Percentiles rank a stretch among this genome's conserved stretches.
These are phyloP conservation scores for Raffaelea arxii DNA, from an alignment of 2,329 filamentous ascomycete species.

Conservation along the genomic window DNA sequence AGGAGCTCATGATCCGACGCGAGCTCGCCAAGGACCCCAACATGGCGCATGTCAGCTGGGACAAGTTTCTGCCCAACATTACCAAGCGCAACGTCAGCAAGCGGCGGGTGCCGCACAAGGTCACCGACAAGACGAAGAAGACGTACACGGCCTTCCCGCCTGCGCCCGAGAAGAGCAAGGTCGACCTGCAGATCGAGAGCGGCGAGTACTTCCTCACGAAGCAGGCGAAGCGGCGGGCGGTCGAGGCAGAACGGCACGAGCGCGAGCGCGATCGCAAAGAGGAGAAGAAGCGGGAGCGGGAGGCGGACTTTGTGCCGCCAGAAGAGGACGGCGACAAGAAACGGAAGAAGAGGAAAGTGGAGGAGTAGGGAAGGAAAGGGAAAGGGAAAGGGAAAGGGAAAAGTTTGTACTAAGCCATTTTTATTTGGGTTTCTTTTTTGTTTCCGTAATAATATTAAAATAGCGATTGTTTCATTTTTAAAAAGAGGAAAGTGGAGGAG, in stretches of 20 bases:
- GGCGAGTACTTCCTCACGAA: slow-evolving; percentile 96
- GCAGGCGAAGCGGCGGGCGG: slow-evolving; percentile 78
- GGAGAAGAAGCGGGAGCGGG: slow-evolving; percentile 76
- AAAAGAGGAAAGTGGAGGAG: slow-evolving; percentile 30
- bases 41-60: slow-evolving; percentile 83
- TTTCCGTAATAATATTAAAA: neutral
- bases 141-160: slow-evolving; percentile 95
- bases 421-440: neutral
- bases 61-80: slow-evolving; percentile 93
- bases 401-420: neutral
- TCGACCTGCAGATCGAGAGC: slow-evolving; percentile 94
- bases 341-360: slow-evolving; percentile 40
- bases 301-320: slow-evolving; percentile 79
- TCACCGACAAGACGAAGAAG: slow-evolving; percentile 92
- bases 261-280: slow-evolving; percentile 80
- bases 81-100: slow-evolving; percentile 87
- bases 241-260: slow-evolving; percentile 70
- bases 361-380: neutral
- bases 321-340: slow-evolving; percentile 61
- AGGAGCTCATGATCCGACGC: slow-evolving; percentile 74
- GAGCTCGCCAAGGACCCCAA: slow-evolving; percentile 73
- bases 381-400: neutral
- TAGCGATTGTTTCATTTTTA: too few species aligned
- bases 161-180: slow-evolving; percentile 95
- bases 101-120: slow-evolving; percentile 69